Evolutionary conservation across 495 filamentous ascomycete genomes (phyloP).

Genomic region (Trichocladium uniseriatum): DNA sequence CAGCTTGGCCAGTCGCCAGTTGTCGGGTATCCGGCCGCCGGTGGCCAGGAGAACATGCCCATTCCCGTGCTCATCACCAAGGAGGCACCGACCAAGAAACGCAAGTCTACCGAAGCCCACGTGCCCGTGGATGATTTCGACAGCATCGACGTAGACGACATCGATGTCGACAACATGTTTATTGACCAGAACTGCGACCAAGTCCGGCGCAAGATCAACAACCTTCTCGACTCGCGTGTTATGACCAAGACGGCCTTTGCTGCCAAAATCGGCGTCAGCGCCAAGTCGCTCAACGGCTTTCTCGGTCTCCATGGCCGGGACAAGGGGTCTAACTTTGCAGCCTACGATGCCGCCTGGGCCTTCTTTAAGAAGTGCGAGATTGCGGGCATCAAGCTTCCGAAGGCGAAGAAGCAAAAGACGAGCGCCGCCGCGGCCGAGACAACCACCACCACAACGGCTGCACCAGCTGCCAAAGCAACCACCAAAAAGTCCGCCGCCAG

Average conservation of each 20-base stretch:
- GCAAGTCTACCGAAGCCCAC: constrained; percentile 22
- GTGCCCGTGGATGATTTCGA: constrained; percentile 11
- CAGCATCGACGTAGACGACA: constrained; percentile 15
- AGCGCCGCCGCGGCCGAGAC: too few species aligned
- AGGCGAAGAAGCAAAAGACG: constrained; percentile 24
- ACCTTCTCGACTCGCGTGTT: too few species aligned
- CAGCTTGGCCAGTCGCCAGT: neutral
- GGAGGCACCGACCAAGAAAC: constrained; percentile 25
- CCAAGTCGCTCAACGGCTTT: constrained; percentile 28
- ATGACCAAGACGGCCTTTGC: too few species aligned
- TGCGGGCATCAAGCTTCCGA: constrained; percentile 21
- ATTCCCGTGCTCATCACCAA: too few species aligned
- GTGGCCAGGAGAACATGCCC: constrained; percentile 1
- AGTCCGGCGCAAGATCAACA: too few species aligned
- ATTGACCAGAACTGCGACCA: too few species aligned
- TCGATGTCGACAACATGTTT: constrained; percentile 15
- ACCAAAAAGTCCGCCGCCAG: too few species aligned
- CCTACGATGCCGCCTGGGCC: constrained; percentile 25
- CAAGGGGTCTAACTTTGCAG: constrained; percentile 21
- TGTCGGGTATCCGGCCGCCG: neutral
- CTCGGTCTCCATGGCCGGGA: constrained; percentile 26
- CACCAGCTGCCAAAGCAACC: too few species aligned
- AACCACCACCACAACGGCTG: too few species aligned
- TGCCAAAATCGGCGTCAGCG: constrained; percentile 31
- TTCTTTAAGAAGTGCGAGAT: constrained; percentile 30